Conservation (phyloP, 257 asterid species). For the Scutellaria barbata region DNA sequence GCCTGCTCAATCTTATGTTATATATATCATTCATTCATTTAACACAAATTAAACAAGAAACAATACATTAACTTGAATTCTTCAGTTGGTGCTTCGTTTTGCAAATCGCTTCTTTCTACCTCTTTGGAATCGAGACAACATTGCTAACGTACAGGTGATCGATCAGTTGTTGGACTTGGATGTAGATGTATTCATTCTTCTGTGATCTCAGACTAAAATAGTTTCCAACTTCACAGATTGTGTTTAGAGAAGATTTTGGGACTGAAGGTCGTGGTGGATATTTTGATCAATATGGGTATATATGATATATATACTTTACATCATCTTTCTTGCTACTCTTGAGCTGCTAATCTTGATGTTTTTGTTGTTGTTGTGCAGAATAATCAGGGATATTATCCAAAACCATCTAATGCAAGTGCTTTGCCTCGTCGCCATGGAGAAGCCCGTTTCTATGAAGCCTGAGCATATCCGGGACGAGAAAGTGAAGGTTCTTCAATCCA, state of each 20-base stretch:
- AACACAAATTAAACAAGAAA: too few species aligned
- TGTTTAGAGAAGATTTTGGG: constrained; percentile 98
- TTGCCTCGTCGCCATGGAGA: constrained; percentile 96
- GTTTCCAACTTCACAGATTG: constrained; percentile 61
- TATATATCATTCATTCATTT: too few species aligned
- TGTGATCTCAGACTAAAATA: constrained; percentile 17
- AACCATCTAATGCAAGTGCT: constrained; percentile 91
- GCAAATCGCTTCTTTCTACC: constrained; percentile 97
- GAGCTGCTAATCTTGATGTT: too few species aligned
- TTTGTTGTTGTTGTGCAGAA: constrained; percentile 48
- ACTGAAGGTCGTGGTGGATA: constrained; percentile 99
- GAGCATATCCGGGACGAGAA: constrained; percentile 94
- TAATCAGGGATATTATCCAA: constrained; percentile 90
- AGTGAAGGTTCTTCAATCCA: constrained; percentile 98
- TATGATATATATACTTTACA: neutral
- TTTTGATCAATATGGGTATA: constrained; percentile 91
- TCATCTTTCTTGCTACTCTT: too few species aligned
- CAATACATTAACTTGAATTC: constrained; percentile 10
- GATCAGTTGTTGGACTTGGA: constrained; percentile 21
- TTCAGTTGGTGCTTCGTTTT: constrained; percentile 98
- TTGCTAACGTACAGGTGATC: constrained; percentile 83
- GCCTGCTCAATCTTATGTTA: too few species aligned
- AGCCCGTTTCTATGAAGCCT: constrained; percentile 79
- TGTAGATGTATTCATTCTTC: constrained; percentile 12
- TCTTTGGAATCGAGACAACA: constrained; percentile 98